Evolutionary conservation across 1,284 basidiomycete genomes (phyloP).

Genomic region (Melampsora medusae): DNA sequence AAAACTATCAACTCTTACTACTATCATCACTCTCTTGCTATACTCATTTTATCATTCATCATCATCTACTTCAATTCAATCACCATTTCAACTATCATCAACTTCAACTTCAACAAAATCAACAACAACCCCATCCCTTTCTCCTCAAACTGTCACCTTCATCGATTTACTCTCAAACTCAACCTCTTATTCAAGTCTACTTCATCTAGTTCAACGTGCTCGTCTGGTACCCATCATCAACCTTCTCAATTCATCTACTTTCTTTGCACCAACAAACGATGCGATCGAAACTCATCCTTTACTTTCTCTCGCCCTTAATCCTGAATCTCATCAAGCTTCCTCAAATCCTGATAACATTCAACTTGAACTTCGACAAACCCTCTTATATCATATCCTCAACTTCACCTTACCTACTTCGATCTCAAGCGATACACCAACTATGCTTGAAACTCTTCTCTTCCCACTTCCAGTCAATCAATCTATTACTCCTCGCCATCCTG

Average conservation of each 20-base stretch:
- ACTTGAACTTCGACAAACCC: conserved; percentile 76
- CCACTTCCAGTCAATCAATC: conserved; percentile 48
- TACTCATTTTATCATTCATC: too few relatives aligned
- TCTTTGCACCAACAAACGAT: conserved; percentile 93
- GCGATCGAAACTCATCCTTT: conserved; percentile 63
- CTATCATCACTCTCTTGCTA: too few relatives aligned
- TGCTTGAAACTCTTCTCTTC: conserved; percentile 49
- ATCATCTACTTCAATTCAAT: too few relatives aligned
- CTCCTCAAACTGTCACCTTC: conserved; percentile 60
- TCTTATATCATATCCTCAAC: conserved; percentile 94
- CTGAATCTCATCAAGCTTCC: background rate
- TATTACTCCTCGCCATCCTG: conserved; percentile 56
- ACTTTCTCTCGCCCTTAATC: conserved; percentile 10
- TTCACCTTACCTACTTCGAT: conserved; percentile 62
- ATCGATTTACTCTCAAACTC: conserved; percentile 75
- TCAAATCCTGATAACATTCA: conserved; percentile 71
- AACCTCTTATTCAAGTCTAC: conserved; percentile 73
- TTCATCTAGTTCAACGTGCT: conserved; percentile 77
- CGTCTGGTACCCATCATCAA: conserved; percentile 89
- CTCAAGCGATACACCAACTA: background rate
- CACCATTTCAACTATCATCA: too few relatives aligned
- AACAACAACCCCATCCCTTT: too few relatives aligned
- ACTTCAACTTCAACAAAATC: too few relatives aligned
- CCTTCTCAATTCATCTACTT: conserved; percentile 72
- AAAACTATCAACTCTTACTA: too few relatives aligned